phyloP scores from a whole-genome alignment of 2,329 filamentous ascomycete species.

The Talaromyces sp. region DNA sequence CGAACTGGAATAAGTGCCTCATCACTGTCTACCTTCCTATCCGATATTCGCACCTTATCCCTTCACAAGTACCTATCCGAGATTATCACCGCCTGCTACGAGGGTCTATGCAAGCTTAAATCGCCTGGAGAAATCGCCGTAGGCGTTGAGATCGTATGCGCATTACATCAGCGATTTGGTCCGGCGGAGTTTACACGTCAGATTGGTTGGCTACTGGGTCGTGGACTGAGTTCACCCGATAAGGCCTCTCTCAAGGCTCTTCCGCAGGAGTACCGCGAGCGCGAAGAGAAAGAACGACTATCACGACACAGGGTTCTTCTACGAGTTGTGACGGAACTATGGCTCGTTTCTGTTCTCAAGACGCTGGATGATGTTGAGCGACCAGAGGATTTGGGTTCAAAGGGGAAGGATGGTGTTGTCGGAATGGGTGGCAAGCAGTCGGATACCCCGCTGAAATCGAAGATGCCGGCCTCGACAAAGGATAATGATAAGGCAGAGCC shows the following conservation, averaged over 20 bases:
- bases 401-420: conserved; percentile 57
- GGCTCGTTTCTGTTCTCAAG: conserved; percentile 85
- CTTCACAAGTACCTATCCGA: conserved; percentile 96
- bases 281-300: conserved; percentile 93
- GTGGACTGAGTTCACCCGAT: conserved; percentile 88
- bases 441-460: conserved; percentile 64
- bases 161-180: conserved; percentile 93
- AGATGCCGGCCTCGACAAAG: conserved; percentile 57
- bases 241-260: conserved; percentile 79
- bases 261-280: conserved; percentile 79
- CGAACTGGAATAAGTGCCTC: conserved; percentile 83
- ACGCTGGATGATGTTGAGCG: conserved; percentile 73
- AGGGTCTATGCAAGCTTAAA: conserved; percentile 90
- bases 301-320: conserved; percentile 82
- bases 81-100: conserved; percentile 93
- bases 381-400: conserved; percentile 61
- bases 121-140: conserved; percentile 88
- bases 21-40: conserved; percentile 78
- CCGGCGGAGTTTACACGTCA: conserved; percentile 87
- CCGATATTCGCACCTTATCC: conserved; percentile 87
- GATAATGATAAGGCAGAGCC: conserved; percentile 75
- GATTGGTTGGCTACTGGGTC: conserved; percentile 88
- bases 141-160: conserved; percentile 89
- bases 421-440: conserved; percentile 47
- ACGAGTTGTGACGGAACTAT: conserved; percentile 90